phyloP scores from a whole-genome alignment of 1,139 yeast genomes.

The Candida neerlandica region DNA sequence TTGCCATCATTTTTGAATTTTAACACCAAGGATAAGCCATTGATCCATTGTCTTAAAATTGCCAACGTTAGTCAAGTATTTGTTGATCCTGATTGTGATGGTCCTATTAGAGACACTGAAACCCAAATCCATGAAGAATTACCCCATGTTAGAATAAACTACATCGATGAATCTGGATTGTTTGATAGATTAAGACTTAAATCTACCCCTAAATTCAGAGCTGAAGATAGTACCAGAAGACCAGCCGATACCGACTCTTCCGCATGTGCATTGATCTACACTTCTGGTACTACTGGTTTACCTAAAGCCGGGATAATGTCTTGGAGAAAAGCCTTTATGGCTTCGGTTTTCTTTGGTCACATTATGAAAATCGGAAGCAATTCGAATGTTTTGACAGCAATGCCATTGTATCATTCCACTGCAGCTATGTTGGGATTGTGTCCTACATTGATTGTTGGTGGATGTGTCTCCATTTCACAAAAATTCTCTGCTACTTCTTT shows the following conservation, averaged over 20 bases:
- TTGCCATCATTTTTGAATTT: constrained; percentile 85
- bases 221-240: constrained; percentile 58
- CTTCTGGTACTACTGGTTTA: constrained; percentile 94
- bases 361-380: constrained; percentile 60
- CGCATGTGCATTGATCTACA: constrained; percentile 76
- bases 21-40: constrained; percentile 71
- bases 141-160: constrained; percentile 49
- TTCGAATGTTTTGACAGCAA: constrained; percentile 78
- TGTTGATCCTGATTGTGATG: constrained; percentile 71
- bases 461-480: constrained; percentile 75
- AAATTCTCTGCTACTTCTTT: constrained; percentile 84
- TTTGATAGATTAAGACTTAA: constrained; percentile 46
- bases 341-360: constrained; percentile 68
- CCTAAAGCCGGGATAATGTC: constrained; percentile 96
- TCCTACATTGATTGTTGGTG: constrained; percentile 66
- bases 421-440: constrained; percentile 87
- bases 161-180: constrained; percentile 56
- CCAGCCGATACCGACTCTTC: constrained; percentile 58
- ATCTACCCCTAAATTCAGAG: constrained; percentile 54
- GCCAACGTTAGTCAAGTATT: constrained; percentile 68
- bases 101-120: constrained; percentile 57
- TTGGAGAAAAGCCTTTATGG: constrained; percentile 81
- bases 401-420: constrained; percentile 96
- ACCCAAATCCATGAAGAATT: constrained; percentile 43
- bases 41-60: constrained; percentile 78